Evolutionary conservation across 768 basidiomycete genomes (phyloP).

Genomic region (Suillus subluteus): DNA sequence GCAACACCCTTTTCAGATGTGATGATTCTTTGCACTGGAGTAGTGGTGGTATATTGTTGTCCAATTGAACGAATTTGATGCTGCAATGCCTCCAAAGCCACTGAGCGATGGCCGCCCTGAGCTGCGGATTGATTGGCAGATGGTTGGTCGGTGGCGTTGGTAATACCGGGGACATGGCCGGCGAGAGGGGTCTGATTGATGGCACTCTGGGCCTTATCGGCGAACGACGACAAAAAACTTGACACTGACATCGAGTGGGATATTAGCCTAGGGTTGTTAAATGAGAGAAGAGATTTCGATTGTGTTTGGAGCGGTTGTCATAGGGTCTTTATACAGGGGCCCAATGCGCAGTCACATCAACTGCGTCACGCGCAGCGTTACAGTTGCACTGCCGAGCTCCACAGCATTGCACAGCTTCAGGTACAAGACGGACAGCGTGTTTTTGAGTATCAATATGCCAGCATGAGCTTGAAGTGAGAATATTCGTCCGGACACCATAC

Average conservation of each 20-base stretch:
- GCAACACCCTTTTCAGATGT: constrained; percentile 79
- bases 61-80: constrained; percentile 74
- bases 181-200: constrained; percentile 65
- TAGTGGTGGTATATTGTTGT: constrained; percentile 73
- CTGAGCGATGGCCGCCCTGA: constrained; percentile 48
- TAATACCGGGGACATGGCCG: constrained; percentile 51
- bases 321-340: constrained; percentile 22
- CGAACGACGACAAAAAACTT: constrained; percentile 64
- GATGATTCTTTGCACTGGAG: constrained; percentile 77
- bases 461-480: constrained; percentile 22
- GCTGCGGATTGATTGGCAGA: constrained; percentile 46
- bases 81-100: constrained; percentile 64
- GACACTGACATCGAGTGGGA: constrained; percentile 56
- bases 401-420: background rate
- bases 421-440: constrained; percentile 4
- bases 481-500: constrained; percentile 27
- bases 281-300: constrained; percentile 2
- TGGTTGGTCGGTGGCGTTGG: constrained; percentile 44
- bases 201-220: constrained; percentile 78
- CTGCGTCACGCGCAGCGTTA: constrained; percentile 9
- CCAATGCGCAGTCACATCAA: constrained; percentile 15
- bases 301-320: constrained; percentile 14
- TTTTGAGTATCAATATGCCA: constrained; percentile 23
- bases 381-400: background rate
- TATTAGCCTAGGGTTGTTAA: constrained; percentile 14